Base-by-base conservation (phyloP, 257 asterid species). In the Capsicum rhomboideum region DNA sequence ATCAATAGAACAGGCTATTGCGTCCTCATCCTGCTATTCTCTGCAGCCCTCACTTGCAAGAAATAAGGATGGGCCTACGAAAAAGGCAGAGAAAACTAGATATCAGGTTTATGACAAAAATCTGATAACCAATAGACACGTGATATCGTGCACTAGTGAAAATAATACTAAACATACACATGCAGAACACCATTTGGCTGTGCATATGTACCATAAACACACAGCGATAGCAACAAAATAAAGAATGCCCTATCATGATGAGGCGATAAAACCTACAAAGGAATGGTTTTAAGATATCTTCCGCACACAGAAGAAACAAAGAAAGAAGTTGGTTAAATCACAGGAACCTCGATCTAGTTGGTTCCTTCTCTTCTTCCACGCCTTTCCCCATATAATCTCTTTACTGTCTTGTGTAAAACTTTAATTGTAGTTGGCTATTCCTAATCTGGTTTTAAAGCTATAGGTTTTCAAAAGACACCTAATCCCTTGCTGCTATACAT, bases 41-140 rank as follows among this genome's bases (percentile, higher is more conserved):
- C 84, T 10, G 84, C 84, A 34, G 84, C 84, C 78, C 84, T 82
- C 79, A 82, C 84, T 82, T 82, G 84, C 84, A 82, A 52, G 84
- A 82, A 82, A 66, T 82, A 82, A 11, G 84, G 84, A 42, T 82
- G 84, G 53, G 79, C 84, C 84, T 82, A 66, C 16, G 34, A 49
- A 59, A 44, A 21, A 12, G 23, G 13, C 14, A 18, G 71, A 46
- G 78, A 46, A 66, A 26, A 40, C 55, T 12, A 72, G 56, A 66
- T 31, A 56, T 82, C 23, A 67, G 50, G 28, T 21, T 66, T 50
- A 66, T 64, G 79, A 31, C 67, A 66, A 8, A 64, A 81, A 80
- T 37, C 55, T 59, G 40, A 23, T 14, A 23, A 23, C 59, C 23
- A 74, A 26, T 23, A 72, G 8, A 74, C 14, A 46, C 40, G 0